These are phyloP conservation scores for Dendrocalamus sinicus DNA, from an alignment of 176 grass and related monocot genomes.

Conservation along the genomic window DNA sequence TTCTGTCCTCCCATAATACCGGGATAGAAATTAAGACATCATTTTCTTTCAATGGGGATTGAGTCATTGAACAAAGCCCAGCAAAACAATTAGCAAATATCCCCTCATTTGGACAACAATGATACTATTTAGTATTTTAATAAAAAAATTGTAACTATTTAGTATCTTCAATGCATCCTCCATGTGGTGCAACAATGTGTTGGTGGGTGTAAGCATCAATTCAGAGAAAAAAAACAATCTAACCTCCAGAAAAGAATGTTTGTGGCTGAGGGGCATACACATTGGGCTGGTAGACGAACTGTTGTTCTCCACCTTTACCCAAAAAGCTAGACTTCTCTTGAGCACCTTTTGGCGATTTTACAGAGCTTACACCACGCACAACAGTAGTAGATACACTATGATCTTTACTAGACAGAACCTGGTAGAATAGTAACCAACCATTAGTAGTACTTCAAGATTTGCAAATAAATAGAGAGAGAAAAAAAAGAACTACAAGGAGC, in stretches of 20 bases:
- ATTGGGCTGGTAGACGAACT: conserved; percentile 41
- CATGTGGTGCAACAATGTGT: neutral
- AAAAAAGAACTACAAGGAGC: neutral
- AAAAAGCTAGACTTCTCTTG: conserved; percentile 33
- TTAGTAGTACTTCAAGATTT: conserved; percentile 6
- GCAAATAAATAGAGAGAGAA: neutral
- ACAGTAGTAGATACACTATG: conserved; percentile 1
- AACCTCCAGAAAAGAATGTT: conserved; percentile 51
- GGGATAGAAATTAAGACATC: neutral
- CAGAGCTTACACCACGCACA: conserved; percentile 10
- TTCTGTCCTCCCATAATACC: neutral
- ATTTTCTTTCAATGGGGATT: neutral
- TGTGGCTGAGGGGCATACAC: conserved; percentile 49
- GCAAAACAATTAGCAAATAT: neutral
- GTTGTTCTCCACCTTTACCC: conserved; percentile 47
- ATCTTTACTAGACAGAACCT: conserved; percentile 47
- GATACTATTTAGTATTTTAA: neutral
- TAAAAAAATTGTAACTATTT: neutral
- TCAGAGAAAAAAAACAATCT: conserved; percentile 27
- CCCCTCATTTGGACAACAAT: neutral
- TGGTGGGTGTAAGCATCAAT: conserved; percentile 15
- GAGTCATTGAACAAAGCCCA: neutral
- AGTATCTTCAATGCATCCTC: conserved; percentile 5
- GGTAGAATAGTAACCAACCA: neutral
- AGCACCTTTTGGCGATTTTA: conserved; percentile 34